Evolutionary conservation across 192 early-diverging fungal genomes (phyloP).

Genomic region (Backusella luteola): DNA sequence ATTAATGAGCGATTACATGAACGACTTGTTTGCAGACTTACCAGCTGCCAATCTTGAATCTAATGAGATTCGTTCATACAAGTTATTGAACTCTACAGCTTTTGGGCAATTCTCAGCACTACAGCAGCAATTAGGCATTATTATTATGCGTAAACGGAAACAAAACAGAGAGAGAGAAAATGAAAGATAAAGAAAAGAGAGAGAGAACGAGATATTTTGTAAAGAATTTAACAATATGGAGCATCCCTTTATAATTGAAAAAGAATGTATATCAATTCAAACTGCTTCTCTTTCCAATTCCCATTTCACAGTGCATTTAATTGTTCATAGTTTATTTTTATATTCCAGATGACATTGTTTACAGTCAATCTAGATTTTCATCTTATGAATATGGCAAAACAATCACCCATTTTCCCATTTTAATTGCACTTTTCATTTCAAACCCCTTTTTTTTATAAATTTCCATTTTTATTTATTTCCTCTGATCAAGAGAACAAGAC

Average conservation of each 20-base stretch:
- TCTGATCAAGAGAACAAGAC: background rate
- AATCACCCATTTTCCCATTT: background rate
- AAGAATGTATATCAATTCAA: constrained; percentile 7
- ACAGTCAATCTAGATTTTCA: too few species aligned
- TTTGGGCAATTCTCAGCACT: background rate
- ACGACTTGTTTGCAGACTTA: background rate
- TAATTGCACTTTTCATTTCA: background rate
- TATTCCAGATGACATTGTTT: too few species aligned
- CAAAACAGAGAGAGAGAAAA: background rate
- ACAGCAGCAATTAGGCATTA: background rate
- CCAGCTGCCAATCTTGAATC: constrained; percentile 17
- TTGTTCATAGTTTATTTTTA: too few species aligned
- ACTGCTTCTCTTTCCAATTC: background rate
- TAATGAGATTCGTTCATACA: background rate
- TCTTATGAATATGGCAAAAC: background rate
- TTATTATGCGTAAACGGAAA: background rate
- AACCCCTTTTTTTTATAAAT: background rate
- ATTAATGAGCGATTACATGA: background rate
- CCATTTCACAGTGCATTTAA: background rate
- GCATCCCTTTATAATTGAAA: background rate
- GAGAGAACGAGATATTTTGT: background rate
- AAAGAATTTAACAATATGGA: constrained; percentile 1
- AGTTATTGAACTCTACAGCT: background rate
- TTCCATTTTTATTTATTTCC: constrained; percentile 19
- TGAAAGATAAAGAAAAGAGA: background rate